Conservation (phyloP, 2,329 filamentous ascomycete species). For the Zymoseptoria ardabiliae region DNA sequence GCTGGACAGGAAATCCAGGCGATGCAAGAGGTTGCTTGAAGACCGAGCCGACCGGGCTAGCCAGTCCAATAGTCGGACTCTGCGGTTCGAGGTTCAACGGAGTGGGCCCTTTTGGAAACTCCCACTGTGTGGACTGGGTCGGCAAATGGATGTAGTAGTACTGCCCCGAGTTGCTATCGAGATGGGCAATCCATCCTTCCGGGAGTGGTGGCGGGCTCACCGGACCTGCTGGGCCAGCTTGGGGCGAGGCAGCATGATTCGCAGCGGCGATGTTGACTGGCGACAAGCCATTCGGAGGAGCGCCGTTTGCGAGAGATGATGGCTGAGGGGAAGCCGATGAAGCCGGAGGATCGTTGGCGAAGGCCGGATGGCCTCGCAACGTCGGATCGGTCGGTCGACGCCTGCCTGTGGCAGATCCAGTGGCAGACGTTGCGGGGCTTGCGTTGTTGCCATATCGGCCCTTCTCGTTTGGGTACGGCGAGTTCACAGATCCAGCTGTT, state of each 20-base stretch:
- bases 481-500: slow-evolving; percentile 38
- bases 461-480: slow-evolving; percentile 73
- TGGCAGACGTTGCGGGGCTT: slow-evolving; percentile 20
- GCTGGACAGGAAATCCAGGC: slow-evolving; percentile 67
- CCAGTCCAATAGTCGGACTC: slow-evolving; percentile 61
- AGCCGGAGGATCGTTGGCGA: slow-evolving; percentile 66
- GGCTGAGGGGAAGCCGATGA: slow-evolving; percentile 37
- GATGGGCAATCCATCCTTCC: slow-evolving; percentile 95
- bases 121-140: slow-evolving; percentile 95
- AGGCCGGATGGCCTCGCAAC: slow-evolving; percentile 68
- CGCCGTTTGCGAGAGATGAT: slow-evolving; percentile 31
- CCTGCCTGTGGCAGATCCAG: slow-evolving; percentile 19
- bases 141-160: slow-evolving; percentile 98
- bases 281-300: slow-evolving; percentile 26
- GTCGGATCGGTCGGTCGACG: slow-evolving; percentile 32
- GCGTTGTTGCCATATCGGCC: slow-evolving; percentile 43
- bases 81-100: slow-evolving; percentile 77
- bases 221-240: slow-evolving; percentile 45
- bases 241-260: slow-evolving; percentile 13
- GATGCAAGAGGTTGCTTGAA: slow-evolving; percentile 65
- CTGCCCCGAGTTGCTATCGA: slow-evolving; percentile 91
- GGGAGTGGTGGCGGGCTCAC: slow-evolving; percentile 86
- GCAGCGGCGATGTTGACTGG: slow-evolving; percentile 36
- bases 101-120: slow-evolving; percentile 93
- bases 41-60: slow-evolving; percentile 40